phyloP scores from a whole-genome alignment of 129 eudicot genomes.

The Silybum marianum region DNA sequence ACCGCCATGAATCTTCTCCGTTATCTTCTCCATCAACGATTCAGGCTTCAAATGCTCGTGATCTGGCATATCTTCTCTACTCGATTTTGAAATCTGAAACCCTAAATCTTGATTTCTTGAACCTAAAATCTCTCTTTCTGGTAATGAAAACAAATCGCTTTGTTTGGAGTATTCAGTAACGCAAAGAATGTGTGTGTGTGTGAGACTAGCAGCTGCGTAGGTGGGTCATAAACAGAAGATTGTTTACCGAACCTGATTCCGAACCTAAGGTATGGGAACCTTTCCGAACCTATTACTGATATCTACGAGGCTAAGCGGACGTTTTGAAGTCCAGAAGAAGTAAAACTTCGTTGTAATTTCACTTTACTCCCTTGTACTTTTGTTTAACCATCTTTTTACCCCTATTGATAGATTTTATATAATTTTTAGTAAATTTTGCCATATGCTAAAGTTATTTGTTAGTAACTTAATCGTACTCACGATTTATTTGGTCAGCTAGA shows the following conservation, averaged over 20 bases:
- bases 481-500: too few relatives aligned
- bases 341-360: not conserved
- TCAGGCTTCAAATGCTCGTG: constrained; percentile 54
- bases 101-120: not conserved
- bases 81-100: constrained; percentile 7
- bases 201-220: constrained; percentile 5
- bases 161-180: constrained; percentile 19
- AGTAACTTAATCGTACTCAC: too few relatives aligned
- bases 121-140: not conserved
- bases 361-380: not conserved
- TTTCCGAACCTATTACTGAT: constrained; percentile 8
- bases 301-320: not conserved
- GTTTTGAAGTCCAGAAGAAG: not conserved
- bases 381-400: not conserved
- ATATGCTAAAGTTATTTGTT: too few relatives aligned
- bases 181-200: constrained; percentile 27
- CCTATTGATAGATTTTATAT: not conserved
- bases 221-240: constrained; percentile 26
- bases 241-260: constrained; percentile 19
- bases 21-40: constrained; percentile 63
- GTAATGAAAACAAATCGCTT: constrained; percentile 15
- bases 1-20: constrained; percentile 51
- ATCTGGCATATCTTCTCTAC: constrained; percentile 52
- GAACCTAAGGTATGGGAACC: constrained; percentile 10
- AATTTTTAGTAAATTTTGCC: not conserved